Conservation (phyloP, 441 rosid species). For the Brassica balearica region DNA sequence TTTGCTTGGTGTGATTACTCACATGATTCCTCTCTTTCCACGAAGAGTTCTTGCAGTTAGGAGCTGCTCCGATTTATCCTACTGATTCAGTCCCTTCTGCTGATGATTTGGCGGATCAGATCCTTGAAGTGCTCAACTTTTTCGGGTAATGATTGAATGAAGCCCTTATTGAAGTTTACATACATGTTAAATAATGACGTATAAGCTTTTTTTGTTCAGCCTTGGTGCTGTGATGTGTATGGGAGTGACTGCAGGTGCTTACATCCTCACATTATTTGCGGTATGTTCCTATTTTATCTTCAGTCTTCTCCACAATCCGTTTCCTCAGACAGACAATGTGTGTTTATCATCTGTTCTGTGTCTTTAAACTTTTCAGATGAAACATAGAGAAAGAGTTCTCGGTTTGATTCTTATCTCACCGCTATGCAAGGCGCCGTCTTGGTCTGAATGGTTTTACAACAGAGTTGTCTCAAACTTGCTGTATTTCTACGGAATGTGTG, state of each 20-base stretch:
- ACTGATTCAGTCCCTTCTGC: constrained; percentile 65
- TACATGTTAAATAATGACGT: background rate
- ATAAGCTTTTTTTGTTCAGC: constrained; percentile 45
- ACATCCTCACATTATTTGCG: constrained; percentile 71
- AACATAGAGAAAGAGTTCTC: constrained; percentile 67
- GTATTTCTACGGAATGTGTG: constrained; percentile 77
- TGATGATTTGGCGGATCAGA: constrained; percentile 80
- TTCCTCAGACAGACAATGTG: constrained; percentile 12
- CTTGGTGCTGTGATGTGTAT: constrained; percentile 78
- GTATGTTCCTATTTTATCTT: constrained; percentile 47
- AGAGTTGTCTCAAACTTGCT: constrained; percentile 66
- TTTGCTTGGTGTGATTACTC: constrained; percentile 34
- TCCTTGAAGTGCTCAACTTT: constrained; percentile 79
- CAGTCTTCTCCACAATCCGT: background rate
- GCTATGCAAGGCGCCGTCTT: constrained; percentile 72
- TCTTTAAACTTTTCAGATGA: constrained; percentile 57
- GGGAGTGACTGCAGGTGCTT: constrained; percentile 85
- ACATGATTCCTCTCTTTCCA: constrained; percentile 50
- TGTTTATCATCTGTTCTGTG: constrained; percentile 12
- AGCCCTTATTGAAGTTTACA: background rate
- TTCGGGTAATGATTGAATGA: constrained; percentile 54
- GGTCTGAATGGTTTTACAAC: constrained; percentile 84
- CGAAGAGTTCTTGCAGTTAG: constrained; percentile 81
- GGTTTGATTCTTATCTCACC: constrained; percentile 82
- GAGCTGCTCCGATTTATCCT: constrained; percentile 68